Evolutionary conservation across 805 yeast genomes (phyloP), one percentile per base, ranked within the genome.

Genomic region (Candida railenensis): DNA sequence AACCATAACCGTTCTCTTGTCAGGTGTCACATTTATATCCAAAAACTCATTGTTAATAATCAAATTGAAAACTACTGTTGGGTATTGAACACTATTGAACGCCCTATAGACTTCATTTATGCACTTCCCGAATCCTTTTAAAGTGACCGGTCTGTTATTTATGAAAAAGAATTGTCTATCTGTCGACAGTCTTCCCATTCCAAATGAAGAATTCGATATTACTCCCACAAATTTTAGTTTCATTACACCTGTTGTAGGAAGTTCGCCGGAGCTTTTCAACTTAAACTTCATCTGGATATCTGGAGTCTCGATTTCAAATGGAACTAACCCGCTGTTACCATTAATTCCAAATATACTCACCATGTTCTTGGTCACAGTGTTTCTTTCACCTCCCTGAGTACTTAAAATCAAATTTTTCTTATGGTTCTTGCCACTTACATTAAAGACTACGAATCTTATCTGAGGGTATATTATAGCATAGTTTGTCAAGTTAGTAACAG

Each of bases 11-110:
- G 82, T 78, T 44, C 92, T 72, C 60, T 94, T 94, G 61, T 94
- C 97, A 0, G 99, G 98, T 0, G 96, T 84, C 1, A 94, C 87
- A 63, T 94, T 94, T 16, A 94, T 74, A 65, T 94, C 99, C n/a
- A 85, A 49, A 34, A 71, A 67, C 21, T 58, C 55, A 0, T 86
- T 72, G 36, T 77, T 74, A 4, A 89, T 59, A 12, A 58, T 56
- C 18, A 94, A 53, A 61, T 94, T 74, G 2, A 89, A 54, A 2
- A 89, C 71, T 42, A 87, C 71, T 9, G 81, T 78, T 0, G 98
- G 98, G 44, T 61, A 76, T 57, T 90, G 97, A 3, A 82, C 70
- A 54, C 80, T 76, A 53, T 90, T 91, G 62, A 77, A 89, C 33
- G 74, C 71, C 51, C 80, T 82, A 66, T 88, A 94, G 1, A 80